phyloP scores from a whole-genome alignment of 495 filamentous ascomycete species.

The Lasiosphaeria ovina region DNA sequence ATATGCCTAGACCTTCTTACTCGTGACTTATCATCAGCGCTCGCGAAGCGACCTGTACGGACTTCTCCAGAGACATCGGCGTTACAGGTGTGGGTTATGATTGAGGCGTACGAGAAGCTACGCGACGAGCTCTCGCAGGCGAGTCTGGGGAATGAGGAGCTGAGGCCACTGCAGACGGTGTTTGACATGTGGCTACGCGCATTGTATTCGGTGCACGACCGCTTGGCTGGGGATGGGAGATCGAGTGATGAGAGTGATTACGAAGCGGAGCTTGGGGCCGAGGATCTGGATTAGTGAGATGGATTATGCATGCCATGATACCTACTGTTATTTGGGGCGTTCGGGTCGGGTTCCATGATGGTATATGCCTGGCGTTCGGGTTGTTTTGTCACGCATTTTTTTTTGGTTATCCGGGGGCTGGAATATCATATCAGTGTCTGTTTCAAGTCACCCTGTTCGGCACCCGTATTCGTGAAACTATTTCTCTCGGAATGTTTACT shows the following conservation, averaged over 20 bases:
- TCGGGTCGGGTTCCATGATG: too few relatives aligned
- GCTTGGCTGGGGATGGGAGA: slow-evolving; percentile 13
- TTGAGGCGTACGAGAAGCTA: slow-evolving; percentile 48
- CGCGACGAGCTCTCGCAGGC: slow-evolving; percentile 34
- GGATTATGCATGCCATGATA: too few relatives aligned
- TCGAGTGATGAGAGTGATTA: slow-evolving; percentile 18
- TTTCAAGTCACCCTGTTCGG: too few relatives aligned
- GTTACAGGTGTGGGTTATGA: slow-evolving; percentile 55
- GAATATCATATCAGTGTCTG: too few relatives aligned
- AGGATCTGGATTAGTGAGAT: slow-evolving; percentile 23
- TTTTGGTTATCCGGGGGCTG: too few relatives aligned
- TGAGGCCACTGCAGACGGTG: slow-evolving; percentile 30
- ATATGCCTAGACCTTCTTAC: slow-evolving; percentile 43
- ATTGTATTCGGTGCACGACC: slow-evolving; percentile 41
- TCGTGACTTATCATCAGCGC: slow-evolving; percentile 39
- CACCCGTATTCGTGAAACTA: too few relatives aligned
- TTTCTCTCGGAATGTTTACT: too few relatives aligned
- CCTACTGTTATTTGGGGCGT: too few relatives aligned
- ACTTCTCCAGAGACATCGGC: slow-evolving; percentile 45
- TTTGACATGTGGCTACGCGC: slow-evolving; percentile 46
- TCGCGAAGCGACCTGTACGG: slow-evolving; percentile 21
- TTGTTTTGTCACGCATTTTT: too few relatives aligned
- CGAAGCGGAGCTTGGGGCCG: slow-evolving; percentile 12
- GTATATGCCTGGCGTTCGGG: too few relatives aligned
- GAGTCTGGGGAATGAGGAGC: slow-evolving; percentile 21